Evolutionary conservation across 176 grass and related monocot genomes (phyloP).

Genomic region (Chrysopogon serrulatus): DNA sequence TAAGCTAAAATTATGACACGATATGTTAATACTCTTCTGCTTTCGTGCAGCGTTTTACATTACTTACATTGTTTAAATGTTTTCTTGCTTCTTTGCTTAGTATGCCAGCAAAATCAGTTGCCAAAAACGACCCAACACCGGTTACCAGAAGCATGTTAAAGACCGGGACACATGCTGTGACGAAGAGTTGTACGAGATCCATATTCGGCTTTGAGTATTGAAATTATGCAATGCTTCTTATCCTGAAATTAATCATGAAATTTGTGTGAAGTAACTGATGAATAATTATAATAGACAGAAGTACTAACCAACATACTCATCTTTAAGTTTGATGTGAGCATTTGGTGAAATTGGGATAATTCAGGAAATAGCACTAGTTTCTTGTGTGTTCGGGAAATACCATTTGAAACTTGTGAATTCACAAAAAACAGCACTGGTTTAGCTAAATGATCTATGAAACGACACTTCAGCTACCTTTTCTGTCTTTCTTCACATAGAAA

Average conservation of each 20-base stretch:
- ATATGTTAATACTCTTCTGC: not conserved
- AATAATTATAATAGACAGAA: not conserved
- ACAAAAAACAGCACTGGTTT: too few species aligned
- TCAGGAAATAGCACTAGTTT: too few species aligned
- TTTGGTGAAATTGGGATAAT: not conserved
- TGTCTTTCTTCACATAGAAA: too few species aligned
- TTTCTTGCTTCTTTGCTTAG: slow-evolving; percentile 54
- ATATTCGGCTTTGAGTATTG: slow-evolving; percentile 21
- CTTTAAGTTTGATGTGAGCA: not conserved
- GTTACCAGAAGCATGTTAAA: slow-evolving; percentile 72
- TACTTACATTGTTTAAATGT: slow-evolving; percentile 75
- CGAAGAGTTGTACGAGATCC: slow-evolving; percentile 63
- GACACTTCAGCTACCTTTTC: too few species aligned
- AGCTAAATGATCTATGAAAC: too few species aligned
- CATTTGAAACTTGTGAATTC: too few species aligned
- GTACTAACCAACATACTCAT: not conserved
- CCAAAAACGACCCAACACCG: slow-evolving; percentile 71
- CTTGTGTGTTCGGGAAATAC: too few species aligned
- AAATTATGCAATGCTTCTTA: not conserved
- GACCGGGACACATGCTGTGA: slow-evolving; percentile 71
- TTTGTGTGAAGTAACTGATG: not conserved
- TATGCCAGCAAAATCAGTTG: slow-evolving; percentile 47
- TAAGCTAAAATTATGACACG: too few species aligned
- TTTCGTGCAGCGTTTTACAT: not conserved
- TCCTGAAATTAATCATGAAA: not conserved